Evolutionary conservation across 345 rosid species (phyloP), one percentile per base, ranked within the genome.

Genomic region (Arabis hirsuta): DNA sequence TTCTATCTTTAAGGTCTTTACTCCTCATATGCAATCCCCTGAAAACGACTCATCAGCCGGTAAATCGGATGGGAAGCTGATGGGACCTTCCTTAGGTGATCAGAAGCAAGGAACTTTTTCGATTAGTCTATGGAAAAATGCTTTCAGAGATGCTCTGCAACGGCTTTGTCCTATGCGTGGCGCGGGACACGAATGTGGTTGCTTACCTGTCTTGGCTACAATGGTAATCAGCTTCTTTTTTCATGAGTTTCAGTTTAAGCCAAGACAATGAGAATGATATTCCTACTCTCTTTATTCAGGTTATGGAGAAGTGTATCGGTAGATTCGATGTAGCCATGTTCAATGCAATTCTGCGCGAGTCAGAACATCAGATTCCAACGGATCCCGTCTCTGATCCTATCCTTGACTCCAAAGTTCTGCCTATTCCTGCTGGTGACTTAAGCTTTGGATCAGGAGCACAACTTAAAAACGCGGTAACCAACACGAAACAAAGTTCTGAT

Each of bases 391-490:
- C 96, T 32, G 98, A 92, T 83, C 97, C 98, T 36, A 90, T 96
- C 26, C 58, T 92, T 38, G 98, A 92, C 67, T 74, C 98, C 80
- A 90, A 69, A 67, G 97, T 92, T 78, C 77, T 96, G 66, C 99
- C 98, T 66, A 92, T 92, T 79, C 92, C 97, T 54, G 92, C 95
- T 67, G 99, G 99, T 46, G 81, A 96, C 80, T 80, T 88, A 67
- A 96, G 99, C 86, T 96, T 96, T 71, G 94, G 99, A 62, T 88
- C 99, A 77, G 99, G 99, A 6, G 99, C 98, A 65, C 98, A 92
- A 71, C 88, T 92, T 12, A 96, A 96, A 79, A 96, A 90, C 74
- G 83, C 92, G 46, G 99, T 96, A 85, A 43, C 78, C 39, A 73
- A 68, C 39, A 52, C 6, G 1, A 67, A 53, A 46, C 54, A 67